These are phyloP conservation scores for Poterioochromonas sp. DNA, from an alignment of 352 stramenopile genomes.

Conservation along the genomic window DNA sequence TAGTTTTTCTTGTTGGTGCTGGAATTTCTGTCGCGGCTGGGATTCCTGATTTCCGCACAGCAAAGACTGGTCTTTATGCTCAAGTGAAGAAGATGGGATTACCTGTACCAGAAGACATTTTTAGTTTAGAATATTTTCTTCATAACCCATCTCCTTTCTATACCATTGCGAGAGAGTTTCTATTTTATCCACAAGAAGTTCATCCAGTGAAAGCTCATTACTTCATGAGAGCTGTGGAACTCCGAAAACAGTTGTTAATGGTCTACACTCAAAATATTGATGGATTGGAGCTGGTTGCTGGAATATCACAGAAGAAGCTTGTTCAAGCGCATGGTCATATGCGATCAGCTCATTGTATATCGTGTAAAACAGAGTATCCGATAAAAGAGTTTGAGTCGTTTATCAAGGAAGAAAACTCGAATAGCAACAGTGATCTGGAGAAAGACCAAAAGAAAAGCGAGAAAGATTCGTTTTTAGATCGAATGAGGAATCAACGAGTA, in stretches of 20 bases:
- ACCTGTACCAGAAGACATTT: conserved; percentile 89
- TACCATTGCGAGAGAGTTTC: conserved; percentile 75
- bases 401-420: too few species aligned
- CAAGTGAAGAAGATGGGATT: conserved; percentile 65
- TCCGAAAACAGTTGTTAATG: conserved; percentile 76
- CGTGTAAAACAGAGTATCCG: neutral
- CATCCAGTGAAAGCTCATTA: conserved; percentile 81
- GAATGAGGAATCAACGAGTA: too few species aligned
- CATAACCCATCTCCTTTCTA: conserved; percentile 91
- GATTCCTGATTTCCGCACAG: conserved; percentile 96
- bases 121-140: conserved; percentile 93
- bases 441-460: too few species aligned
- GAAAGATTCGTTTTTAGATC: too few species aligned
- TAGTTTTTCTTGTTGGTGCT: conserved; percentile 77
- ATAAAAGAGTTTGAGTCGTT: neutral
- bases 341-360: neutral
- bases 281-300: conserved; percentile 77
- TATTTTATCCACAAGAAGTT: conserved; percentile 63
- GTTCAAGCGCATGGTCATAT: conserved; percentile 26
- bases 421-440: too few species aligned
- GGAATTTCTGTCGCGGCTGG: conserved; percentile 89
- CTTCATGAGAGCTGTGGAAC: conserved; percentile 81
- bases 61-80: conserved; percentile 64
- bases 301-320: conserved; percentile 57
- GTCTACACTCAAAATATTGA: conserved; percentile 98